Evolutionary conservation across 2,329 filamentous ascomycete species (phyloP).

Genomic region (Trichophyton rubrum): DNA sequence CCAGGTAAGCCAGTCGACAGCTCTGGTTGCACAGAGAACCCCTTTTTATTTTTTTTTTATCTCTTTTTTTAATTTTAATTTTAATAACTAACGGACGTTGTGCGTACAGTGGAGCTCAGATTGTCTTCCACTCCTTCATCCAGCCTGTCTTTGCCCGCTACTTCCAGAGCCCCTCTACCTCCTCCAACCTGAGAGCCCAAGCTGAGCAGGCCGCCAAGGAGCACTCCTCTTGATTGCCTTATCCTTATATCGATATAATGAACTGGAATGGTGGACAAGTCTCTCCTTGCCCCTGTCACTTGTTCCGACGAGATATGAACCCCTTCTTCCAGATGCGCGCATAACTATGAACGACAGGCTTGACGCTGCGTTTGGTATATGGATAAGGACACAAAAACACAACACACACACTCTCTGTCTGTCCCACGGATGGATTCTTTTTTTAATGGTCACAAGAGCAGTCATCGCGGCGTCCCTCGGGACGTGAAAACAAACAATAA

Average conservation of each 20-base stretch:
- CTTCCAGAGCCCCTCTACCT: conserved; percentile 66
- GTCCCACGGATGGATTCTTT: background rate
- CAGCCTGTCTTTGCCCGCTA: conserved; percentile 85
- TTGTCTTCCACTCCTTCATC: conserved; percentile 94
- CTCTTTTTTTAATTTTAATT: background rate
- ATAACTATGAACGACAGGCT: background rate
- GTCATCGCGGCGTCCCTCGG: background rate
- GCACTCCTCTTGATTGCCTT: conserved; percentile 46
- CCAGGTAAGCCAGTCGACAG: conserved; percentile 53
- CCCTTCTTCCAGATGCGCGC: background rate
- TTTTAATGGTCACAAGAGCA: background rate
- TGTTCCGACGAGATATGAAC: background rate
- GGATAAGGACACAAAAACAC: background rate
- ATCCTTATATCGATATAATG: too few relatives aligned
- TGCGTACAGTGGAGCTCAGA: conserved; percentile 65
- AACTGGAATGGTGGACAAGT: background rate
- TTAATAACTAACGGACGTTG: conserved; percentile 6
- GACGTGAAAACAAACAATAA: background rate
- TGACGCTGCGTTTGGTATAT: background rate
- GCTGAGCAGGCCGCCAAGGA: conserved; percentile 53
- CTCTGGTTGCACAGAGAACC: background rate
- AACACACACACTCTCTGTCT: background rate
- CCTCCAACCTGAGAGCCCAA: conserved; percentile 78
- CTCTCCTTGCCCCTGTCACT: background rate
- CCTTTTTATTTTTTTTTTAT: too few relatives aligned